These are phyloP conservation scores for Parachaetomium inaequale DNA, from an alignment of 495 filamentous ascomycete species.

Conservation along the genomic window DNA sequence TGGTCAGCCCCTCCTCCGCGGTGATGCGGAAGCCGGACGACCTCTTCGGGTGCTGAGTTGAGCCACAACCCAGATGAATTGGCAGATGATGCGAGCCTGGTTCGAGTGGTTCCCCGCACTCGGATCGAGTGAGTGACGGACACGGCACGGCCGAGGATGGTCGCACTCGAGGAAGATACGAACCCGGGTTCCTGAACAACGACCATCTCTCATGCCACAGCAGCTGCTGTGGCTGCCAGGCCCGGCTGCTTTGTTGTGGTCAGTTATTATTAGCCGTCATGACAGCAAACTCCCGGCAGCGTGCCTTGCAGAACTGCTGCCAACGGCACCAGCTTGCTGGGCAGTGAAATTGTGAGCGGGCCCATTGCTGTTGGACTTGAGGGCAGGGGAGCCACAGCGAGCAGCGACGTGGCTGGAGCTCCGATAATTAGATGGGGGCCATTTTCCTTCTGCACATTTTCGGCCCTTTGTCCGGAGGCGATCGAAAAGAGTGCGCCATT, in stretches of 20 bases:
- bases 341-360: background rate
- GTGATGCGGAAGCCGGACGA: constrained; percentile 1
- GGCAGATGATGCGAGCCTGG: constrained; percentile 11
- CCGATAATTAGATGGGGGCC: background rate
- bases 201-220: background rate
- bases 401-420: background rate
- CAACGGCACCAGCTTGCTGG: background rate
- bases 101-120: constrained; percentile 15
- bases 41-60: constrained; percentile 1
- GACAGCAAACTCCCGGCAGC: constrained; percentile 4
- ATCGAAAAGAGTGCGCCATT: background rate
- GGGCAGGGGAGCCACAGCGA: background rate
- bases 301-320: constrained; percentile 9
- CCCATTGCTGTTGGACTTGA: background rate
- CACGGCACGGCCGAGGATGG: constrained; percentile 5
- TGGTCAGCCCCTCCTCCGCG: constrained; percentile 7
- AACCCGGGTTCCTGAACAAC: background rate
- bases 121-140: background rate
- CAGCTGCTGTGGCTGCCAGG: background rate
- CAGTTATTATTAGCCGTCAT: constrained; percentile 1
- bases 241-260: background rate
- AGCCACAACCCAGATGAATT: constrained; percentile 18
- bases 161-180: constrained; percentile 1
- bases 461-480: constrained; percentile 4
- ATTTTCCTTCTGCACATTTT: background rate